These are phyloP conservation scores for Melocanna baccifera DNA, from an alignment of 176 grass and related monocot genomes.

Conservation along the genomic window DNA sequence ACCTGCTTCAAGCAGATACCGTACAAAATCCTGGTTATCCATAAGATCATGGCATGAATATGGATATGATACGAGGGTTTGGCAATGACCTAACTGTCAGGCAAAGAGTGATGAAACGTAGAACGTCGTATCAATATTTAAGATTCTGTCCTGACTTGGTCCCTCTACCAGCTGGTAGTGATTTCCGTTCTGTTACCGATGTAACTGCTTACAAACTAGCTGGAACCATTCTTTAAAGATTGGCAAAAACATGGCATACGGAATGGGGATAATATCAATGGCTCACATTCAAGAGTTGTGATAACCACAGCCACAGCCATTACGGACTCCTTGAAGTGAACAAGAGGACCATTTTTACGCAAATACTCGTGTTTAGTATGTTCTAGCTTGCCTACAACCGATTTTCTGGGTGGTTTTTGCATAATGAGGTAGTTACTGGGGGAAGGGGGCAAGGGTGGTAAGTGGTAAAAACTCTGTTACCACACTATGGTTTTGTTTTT, in stretches of 20 bases:
- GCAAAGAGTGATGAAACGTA: not conserved
- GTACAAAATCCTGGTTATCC: conserved; percentile 6
- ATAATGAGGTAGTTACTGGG: not conserved
- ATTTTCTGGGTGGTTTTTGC: not conserved
- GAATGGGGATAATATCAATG: not conserved
- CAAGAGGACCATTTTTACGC: not conserved
- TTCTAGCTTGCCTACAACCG: conserved; percentile 11
- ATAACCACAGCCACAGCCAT: not conserved
- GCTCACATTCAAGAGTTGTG: not conserved
- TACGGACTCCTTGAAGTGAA: not conserved
- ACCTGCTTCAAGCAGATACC: not conserved
- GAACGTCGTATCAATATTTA: not conserved
- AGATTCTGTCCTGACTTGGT: not conserved
- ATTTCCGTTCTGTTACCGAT: not conserved
- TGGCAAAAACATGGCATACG: not conserved
- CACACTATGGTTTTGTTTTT: not conserved
- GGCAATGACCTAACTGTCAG: not conserved
- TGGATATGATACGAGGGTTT: conserved; percentile 4
- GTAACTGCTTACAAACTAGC: not conserved
- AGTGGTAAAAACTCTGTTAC: not conserved
- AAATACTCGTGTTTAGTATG: not conserved
- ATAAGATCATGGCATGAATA: conserved; percentile 8
- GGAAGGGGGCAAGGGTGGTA: not conserved
- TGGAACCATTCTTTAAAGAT: not conserved
- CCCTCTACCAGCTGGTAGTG: not conserved